Evolutionary conservation across 208 protist genomes (phyloP).

Genomic region (Leishmania turanica): DNA sequence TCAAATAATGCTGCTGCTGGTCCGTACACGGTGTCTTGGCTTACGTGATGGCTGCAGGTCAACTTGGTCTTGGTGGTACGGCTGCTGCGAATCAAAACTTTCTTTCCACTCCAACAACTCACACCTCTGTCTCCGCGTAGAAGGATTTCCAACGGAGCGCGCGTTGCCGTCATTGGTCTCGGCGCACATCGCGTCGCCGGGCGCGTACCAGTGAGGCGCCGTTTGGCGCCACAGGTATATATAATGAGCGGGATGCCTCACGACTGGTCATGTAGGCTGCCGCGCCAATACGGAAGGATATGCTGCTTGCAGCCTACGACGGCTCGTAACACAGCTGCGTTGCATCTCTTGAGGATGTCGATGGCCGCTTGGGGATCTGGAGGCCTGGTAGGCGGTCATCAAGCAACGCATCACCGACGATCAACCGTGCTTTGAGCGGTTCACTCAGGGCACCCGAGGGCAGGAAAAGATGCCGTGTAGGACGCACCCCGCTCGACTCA

Average conservation of each 20-base stretch:
- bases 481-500: neutral
- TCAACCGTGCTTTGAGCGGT: neutral
- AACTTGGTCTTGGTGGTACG: neutral
- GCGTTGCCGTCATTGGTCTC: neutral
- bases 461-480: conserved; percentile 6
- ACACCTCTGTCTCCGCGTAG: neutral
- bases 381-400: neutral
- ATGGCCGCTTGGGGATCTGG: conserved; percentile 6
- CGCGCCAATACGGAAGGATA: neutral
- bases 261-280: neutral
- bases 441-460: conserved; percentile 4
- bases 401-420: neutral
- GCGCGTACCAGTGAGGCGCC: neutral
- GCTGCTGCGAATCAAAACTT: neutral
- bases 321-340: conserved; percentile 2
- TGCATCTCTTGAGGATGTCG: conserved; percentile 5
- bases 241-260: neutral
- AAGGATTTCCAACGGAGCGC: neutral
- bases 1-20: neutral
- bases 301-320: conserved; percentile 19
- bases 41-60: neutral
- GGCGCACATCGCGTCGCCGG: neutral
- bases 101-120: neutral
- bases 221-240: neutral
- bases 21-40: neutral